Conservation (phyloP, 306 rosid species). For the Ochetophila trinervis region DNA sequence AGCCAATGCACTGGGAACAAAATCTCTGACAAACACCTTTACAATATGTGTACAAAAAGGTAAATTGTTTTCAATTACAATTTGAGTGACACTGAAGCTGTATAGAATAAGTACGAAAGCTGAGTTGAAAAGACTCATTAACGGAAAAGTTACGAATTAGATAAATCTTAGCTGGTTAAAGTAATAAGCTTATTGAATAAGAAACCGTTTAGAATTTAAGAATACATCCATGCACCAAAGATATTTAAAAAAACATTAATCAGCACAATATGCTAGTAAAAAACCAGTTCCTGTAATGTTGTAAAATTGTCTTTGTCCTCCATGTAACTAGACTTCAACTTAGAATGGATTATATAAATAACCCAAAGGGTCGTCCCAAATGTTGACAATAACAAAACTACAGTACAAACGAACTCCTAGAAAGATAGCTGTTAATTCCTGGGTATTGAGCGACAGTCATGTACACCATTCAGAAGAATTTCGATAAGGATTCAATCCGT, state of each 20-base stretch:
- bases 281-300: neutral
- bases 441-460: slow-evolving; percentile 89
- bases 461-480: slow-evolving; percentile 25
- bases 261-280: neutral
- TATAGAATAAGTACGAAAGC: no score
- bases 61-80: slow-evolving; percentile 12
- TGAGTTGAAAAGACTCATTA: neutral
- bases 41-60: slow-evolving; percentile 11
- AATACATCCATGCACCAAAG: no score
- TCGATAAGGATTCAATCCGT: neutral
- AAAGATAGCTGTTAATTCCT: slow-evolving; percentile 85
- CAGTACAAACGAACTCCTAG: slow-evolving; percentile 89
- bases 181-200: neutral
- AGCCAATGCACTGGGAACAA: slow-evolving; percentile 84
- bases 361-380: slow-evolving; percentile 86
- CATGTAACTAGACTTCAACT: slow-evolving; percentile 81
- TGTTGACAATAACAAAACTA: slow-evolving; percentile 86
- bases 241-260: neutral
- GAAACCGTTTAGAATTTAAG: neutral
- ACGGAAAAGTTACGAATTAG: neutral
- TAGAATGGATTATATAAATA: slow-evolving; percentile 85
- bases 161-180: neutral
- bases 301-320: slow-evolving; percentile 92
- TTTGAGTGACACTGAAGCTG: neutral
- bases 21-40: slow-evolving; percentile 92